These are phyloP conservation scores for Narthecium ossifragum DNA, from an alignment of 106 monocot species.

Conservation along the genomic window DNA sequence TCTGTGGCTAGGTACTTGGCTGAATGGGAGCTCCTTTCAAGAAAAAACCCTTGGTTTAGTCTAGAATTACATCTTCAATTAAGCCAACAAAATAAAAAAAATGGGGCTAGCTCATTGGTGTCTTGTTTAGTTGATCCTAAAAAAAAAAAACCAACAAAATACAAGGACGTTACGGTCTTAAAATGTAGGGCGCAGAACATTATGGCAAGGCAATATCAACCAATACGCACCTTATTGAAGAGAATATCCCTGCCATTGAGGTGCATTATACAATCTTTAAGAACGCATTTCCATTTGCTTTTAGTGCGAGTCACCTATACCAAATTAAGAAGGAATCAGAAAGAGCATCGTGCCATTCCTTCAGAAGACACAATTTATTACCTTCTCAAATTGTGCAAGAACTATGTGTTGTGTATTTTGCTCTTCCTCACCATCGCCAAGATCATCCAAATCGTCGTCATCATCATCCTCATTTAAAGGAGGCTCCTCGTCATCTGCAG, in stretches of 20 bases:
- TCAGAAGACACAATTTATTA: conserved; percentile 13
- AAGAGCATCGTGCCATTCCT: not conserved
- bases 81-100: too few species aligned
- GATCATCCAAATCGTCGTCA: conserved; percentile 72
- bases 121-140: not conserved
- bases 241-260: conserved; percentile 81
- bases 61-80: too few species aligned
- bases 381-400: conserved; percentile 97
- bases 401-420: conserved; percentile 81
- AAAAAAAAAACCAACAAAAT: not conserved
- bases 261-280: conserved; percentile 98
- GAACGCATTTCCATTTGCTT: conserved; percentile 89
- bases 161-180: not conserved
- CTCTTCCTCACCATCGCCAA: conserved; percentile 79
- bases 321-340: not conserved
- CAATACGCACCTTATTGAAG: conserved; percentile 81
- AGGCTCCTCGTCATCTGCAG: conserved; percentile 79
- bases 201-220: not conserved
- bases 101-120: not conserved
- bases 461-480: conserved; percentile 97
- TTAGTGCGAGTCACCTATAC: conserved; percentile 78
- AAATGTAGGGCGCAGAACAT: not conserved
- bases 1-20: too few species aligned
- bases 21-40: too few species aligned
- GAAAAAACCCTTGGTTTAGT: too few species aligned